Evolutionary conservation across 1,284 basidiomycete species (phyloP).

Genomic region (Meira miltonrushii): DNA sequence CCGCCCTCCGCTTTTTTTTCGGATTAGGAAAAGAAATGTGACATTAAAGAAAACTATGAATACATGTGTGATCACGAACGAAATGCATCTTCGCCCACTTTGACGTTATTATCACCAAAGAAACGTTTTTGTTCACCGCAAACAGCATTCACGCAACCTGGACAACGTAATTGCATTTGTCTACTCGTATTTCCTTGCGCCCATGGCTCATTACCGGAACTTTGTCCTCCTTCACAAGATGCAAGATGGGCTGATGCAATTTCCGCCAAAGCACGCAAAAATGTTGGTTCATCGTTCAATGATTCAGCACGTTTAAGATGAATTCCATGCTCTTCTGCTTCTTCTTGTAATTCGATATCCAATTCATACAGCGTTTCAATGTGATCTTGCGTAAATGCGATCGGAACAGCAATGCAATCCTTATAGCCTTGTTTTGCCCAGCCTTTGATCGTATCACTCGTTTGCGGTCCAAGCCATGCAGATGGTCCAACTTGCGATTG

Average conservation of each 20-base stretch:
- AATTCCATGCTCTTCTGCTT: constrained; percentile 87
- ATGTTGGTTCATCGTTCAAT: constrained; percentile 96
- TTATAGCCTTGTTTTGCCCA: constrained; percentile 82
- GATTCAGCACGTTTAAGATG: constrained; percentile 85
- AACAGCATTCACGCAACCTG: constrained; percentile 81
- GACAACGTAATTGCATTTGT: constrained; percentile 84
- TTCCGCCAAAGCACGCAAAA: constrained; percentile 92
- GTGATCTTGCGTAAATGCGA: constrained; percentile 98
- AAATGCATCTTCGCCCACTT: constrained; percentile 15
- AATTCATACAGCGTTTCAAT: constrained; percentile 98
- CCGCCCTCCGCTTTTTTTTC: no score
- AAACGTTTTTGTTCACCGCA: constrained; percentile 83
- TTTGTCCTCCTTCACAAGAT: not conserved
- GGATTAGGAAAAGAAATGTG: not conserved
- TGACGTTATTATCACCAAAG: constrained; percentile 57
- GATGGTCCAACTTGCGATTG: constrained; percentile 96
- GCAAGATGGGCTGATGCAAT: constrained; percentile 74
- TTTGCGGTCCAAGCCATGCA: constrained; percentile 98
- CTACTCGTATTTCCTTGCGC: constrained; percentile 59
- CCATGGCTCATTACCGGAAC: constrained; percentile 23
- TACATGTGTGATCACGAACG: not conserved
- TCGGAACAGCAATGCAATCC: constrained; percentile 81
- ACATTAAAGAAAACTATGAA: not conserved
- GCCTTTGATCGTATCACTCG: constrained; percentile 83
- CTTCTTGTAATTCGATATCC: constrained; percentile 86